Evolutionary conservation across 345 rosid genomes (phyloP).

Genomic region (Rhizophora mangle): DNA sequence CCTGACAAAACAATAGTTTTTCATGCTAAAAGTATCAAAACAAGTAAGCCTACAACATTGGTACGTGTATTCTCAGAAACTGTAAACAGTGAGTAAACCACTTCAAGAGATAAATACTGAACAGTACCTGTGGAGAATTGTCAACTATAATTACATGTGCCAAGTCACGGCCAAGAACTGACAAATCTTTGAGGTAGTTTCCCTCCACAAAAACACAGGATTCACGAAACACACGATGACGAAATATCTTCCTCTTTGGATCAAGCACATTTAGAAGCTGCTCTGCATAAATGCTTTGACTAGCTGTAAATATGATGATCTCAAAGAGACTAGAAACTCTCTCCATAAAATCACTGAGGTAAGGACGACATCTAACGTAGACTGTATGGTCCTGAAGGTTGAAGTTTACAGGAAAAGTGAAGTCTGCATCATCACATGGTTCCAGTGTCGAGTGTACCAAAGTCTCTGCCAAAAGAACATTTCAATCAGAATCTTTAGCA

Average conservation of each 20-base stretch:
- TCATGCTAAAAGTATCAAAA: no score
- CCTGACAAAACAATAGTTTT: no score
- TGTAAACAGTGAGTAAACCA: neutral
- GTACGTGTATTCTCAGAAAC: no score
- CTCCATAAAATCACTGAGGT: slow-evolving; percentile 87
- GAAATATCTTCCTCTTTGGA: slow-evolving; percentile 86
- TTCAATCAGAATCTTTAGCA: slow-evolving; percentile 6
- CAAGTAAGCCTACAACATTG: no score
- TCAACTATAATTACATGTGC: slow-evolving; percentile 81
- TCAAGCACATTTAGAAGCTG: slow-evolving; percentile 98
- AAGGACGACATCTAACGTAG: slow-evolving; percentile 90
- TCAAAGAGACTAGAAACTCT: slow-evolving; percentile 78
- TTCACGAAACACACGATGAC: slow-evolving; percentile 92
- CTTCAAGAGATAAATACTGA: neutral
- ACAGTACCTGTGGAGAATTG: slow-evolving; percentile 94
- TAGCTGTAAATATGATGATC: slow-evolving; percentile 94
- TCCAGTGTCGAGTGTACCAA: slow-evolving; percentile 90
- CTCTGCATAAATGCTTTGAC: slow-evolving; percentile 95
- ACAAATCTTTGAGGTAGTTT: slow-evolving; percentile 88
- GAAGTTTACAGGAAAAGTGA: slow-evolving; percentile 85
- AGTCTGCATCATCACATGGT: slow-evolving; percentile 83
- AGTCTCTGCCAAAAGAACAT: slow-evolving; percentile 59
- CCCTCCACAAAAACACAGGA: slow-evolving; percentile 96
- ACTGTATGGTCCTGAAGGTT: slow-evolving; percentile 83
- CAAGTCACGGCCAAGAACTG: slow-evolving; percentile 93